Conservation (phyloP, 768 basidiomycete species). For the Boletus reticulatus region DNA sequence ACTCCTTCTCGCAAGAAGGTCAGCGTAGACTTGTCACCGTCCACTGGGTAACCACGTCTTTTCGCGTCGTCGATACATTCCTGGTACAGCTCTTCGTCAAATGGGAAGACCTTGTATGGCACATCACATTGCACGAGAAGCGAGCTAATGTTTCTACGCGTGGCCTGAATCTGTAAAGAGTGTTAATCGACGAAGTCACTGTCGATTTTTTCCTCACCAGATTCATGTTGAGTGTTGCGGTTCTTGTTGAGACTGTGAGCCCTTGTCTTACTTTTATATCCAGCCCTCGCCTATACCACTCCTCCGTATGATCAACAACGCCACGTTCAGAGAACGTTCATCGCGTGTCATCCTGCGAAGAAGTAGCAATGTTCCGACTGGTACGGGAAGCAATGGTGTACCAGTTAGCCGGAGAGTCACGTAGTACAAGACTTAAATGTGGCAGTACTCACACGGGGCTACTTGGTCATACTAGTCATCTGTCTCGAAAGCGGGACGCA, state of each 20-base stretch:
- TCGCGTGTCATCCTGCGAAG: too few species aligned
- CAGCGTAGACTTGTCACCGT: constrained; percentile 18
- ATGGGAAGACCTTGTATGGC: constrained; percentile 7
- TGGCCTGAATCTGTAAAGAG: constrained; percentile 5
- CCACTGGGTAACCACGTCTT: constrained; percentile 26
- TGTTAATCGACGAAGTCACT: neutral
- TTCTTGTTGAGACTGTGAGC: neutral
- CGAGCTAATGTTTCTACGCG: constrained; percentile 12
- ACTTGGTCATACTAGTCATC: too few species aligned
- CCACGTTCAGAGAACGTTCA: too few species aligned
- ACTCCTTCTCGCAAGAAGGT: constrained; percentile 35
- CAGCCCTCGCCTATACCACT: too few species aligned
- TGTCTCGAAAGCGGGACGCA: too few species aligned
- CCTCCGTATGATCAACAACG: too few species aligned
- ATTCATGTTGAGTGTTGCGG: constrained; percentile 1
- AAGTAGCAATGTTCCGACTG: too few species aligned
- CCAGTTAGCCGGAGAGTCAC: too few species aligned
- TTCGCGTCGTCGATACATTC: constrained; percentile 24
- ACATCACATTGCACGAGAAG: constrained; percentile 18
- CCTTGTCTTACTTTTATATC: too few species aligned
- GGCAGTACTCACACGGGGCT: too few species aligned
- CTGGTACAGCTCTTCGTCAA: constrained; percentile 17
- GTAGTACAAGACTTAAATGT: too few species aligned
- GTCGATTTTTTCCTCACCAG: constrained; percentile 3
- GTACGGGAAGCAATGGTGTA: too few species aligned